A percentile compares a stretch with the other conserved stretches of the same genome.
Conservation (phyloP, 176 grass and related monocot genomes). For the Oryza coarctata region DNA sequence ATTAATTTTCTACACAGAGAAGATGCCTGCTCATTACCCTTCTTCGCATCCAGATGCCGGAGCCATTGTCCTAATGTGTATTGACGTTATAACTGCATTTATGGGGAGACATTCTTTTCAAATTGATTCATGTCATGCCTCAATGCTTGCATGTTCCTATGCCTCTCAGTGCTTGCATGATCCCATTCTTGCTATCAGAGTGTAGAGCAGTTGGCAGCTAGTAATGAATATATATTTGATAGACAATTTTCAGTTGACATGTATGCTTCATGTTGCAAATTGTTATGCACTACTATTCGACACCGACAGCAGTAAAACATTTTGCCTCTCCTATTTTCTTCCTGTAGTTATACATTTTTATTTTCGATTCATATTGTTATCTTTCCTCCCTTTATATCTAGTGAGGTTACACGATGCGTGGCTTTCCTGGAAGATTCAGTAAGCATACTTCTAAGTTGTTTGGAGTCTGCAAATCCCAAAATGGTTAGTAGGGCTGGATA, state of each 20-base stretch:
- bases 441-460: conserved; percentile 74
- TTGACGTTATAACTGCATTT: conserved; percentile 82
- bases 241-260: conserved; percentile 73
- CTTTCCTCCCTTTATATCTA: conserved; percentile 16
- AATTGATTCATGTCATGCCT: conserved; percentile 66
- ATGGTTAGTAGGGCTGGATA: conserved; percentile 50
- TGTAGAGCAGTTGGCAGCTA: conserved; percentile 18
- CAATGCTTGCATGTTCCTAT: conserved; percentile 79
- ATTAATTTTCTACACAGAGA: conserved; percentile 72
- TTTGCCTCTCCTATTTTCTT: conserved; percentile 11
- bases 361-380: conserved; percentile 22
- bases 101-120: conserved; percentile 66
- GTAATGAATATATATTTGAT: conserved; percentile 55
- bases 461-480: conserved; percentile 70
- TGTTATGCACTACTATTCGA: conserved; percentile 71
- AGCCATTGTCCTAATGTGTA: conserved; percentile 72
- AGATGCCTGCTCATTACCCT: conserved; percentile 26
- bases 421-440: conserved; percentile 75
- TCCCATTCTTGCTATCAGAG: conserved; percentile 22
- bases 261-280: conserved; percentile 93
- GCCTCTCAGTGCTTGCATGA: conserved; percentile 72
- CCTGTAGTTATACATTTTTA: conserved; percentile 26
- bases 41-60: conserved; percentile 64
- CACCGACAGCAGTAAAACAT: conserved; percentile 67
- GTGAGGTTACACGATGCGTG: conserved; percentile 68